Evolutionary conservation across 805 yeast genomes (phyloP), one percentile per base, ranked within the genome.

Genomic region (Candida quercuum): DNA sequence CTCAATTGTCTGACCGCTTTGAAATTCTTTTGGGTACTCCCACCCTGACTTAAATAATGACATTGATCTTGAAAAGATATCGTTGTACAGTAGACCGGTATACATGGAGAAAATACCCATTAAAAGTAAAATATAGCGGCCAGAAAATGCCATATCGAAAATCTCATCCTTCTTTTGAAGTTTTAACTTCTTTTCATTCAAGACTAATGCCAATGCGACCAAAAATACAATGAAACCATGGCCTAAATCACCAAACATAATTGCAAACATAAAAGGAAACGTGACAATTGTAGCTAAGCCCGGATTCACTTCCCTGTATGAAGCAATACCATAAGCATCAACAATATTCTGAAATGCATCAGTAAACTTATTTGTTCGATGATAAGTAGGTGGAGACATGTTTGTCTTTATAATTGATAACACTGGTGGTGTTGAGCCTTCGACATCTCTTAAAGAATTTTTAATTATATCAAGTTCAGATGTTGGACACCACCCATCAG

Each of bases 161-260:
- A 94, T 87, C 59, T 93, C 99, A 56, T 87, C 97, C 54, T 89
- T 74, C 53, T 81, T 75, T 70, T 79, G 72, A 34, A 69, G 69
- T 18, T 73, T 81, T 37, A 93, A 74, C 45, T 73, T 70, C 44
- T 70, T 72, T 61, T 93, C 99, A 57, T 83, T 81, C 35, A 78
- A 46, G 10, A 93, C 88, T 45, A 93, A 66, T 22, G 65, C 61
- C 36, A 77, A 63, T 2, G 94, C 95, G 14, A 87, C 86, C 39
- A 83, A 60, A 38, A 82, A 73, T 60, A 93, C 67, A 33, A 93
- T 75, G 42, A 88, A 74, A 6, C 99, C 99, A 66, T 93, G 99
- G 13, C 99, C 99, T 41, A 89, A 59, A 67, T 93, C 99, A 69
- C 99, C 99, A 69, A 93, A 93, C 99, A 93, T 93, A 52, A 93